These are phyloP conservation scores for Scenedesmus sp. DNA, from an alignment of 163 green algal species.

Conservation along the genomic window DNA sequence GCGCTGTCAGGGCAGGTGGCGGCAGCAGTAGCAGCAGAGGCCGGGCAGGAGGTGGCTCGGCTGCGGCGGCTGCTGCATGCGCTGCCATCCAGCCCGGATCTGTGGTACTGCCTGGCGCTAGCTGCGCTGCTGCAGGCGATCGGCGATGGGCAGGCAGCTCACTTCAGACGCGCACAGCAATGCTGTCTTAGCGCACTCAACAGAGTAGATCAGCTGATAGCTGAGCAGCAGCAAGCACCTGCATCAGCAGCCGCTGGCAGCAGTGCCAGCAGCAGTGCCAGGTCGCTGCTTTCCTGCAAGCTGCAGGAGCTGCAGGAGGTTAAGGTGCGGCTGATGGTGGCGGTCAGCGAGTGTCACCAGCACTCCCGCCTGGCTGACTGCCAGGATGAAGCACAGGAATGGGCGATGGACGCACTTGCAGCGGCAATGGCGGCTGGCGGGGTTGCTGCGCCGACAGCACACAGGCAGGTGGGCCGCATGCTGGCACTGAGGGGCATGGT, in stretches of 20 bases:
- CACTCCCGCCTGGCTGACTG: conserved; percentile 45
- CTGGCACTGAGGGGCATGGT: conserved; percentile 24
- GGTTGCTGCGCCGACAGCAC: conserved; percentile 33
- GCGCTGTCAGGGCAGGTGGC: conserved; percentile 22
- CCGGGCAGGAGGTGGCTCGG: conserved; percentile 19
- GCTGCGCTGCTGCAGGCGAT: conserved; percentile 52
- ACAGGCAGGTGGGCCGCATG: conserved; percentile 57
- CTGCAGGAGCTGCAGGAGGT: conserved; percentile 24
- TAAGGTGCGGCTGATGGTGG: conserved; percentile 55
- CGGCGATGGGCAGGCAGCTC: conserved; percentile 8
- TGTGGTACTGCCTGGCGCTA: conserved; percentile 59
- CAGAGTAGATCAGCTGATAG: conserved; percentile 6
- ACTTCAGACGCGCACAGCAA: conserved; percentile 17
- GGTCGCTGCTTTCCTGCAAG: not conserved
- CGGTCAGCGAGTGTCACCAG: conserved; percentile 55
- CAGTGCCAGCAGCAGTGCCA: not conserved
- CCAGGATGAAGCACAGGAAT: conserved; percentile 30
- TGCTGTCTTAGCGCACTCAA: conserved; percentile 17
- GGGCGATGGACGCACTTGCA: conserved; percentile 48
- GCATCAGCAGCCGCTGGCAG: not conserved
- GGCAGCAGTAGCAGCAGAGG: conserved; percentile 21
- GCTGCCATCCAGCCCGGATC: not conserved
- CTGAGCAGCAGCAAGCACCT: conserved; percentile 4
- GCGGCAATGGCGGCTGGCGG: conserved; percentile 35
- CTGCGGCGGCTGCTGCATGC: conserved; percentile 47